Evolutionary conservation across 202 grass and related monocot genomes (phyloP).

Genomic region (Schoenoplectus triqueter): DNA sequence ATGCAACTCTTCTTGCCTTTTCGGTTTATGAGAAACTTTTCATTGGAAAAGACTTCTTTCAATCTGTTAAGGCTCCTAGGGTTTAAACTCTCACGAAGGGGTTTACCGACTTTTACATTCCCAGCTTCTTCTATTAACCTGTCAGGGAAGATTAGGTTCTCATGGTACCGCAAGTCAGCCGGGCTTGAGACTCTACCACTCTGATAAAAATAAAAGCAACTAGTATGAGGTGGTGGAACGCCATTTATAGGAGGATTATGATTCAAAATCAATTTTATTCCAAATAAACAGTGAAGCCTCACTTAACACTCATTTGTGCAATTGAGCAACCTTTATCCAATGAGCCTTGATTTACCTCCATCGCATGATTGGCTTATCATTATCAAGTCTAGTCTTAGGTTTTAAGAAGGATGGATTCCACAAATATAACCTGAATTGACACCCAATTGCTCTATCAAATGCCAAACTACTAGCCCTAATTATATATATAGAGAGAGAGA

Average conservation of each 20-base stretch:
- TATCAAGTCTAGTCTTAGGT: neutral
- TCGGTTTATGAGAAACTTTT: constrained; percentile 68
- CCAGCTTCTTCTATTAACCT: constrained; percentile 78
- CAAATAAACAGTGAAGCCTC: neutral
- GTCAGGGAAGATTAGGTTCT: constrained; percentile 73
- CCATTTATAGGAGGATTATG: constrained; percentile 1
- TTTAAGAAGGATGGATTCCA: neutral
- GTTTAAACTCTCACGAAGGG: constrained; percentile 49
- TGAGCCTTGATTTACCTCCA: neutral
- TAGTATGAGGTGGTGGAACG: neutral
- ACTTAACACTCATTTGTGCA: neutral
- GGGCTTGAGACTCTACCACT: constrained; percentile 87
- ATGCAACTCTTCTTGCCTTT: constrained; percentile 53
- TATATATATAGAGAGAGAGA: neutral
- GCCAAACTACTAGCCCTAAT: too few species aligned
- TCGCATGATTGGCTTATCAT: constrained; percentile 19
- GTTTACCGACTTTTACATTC: constrained; percentile 70
- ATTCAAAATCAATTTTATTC: neutral
- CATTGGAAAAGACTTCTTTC: constrained; percentile 59
- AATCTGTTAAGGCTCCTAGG: constrained; percentile 44
- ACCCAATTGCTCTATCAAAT: neutral
- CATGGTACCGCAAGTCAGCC: constrained; percentile 71
- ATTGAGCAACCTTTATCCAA: neutral
- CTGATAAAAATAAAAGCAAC: constrained; percentile 47
- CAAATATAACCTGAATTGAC: constrained; percentile 9